Base-by-base conservation (phyloP, 805 yeast species). In the Metschnikowia amazonensis region DNA sequence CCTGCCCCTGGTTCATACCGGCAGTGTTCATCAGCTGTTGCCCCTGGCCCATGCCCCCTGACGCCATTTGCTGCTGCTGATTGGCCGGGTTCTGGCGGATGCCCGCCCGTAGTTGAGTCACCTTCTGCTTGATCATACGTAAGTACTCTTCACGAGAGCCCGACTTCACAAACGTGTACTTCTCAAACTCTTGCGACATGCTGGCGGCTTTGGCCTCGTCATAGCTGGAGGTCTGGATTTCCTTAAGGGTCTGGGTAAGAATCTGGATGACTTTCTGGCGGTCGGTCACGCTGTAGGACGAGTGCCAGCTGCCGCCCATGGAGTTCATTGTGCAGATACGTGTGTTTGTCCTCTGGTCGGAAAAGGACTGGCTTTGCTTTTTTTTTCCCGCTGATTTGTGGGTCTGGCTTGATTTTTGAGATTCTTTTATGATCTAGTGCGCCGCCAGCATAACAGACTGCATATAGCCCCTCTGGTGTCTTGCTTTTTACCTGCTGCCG, bases 131-230 rank as follows among this genome's bases (percentile, higher is more conserved):
- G 59, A 62, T 70, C 49, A 69, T 63, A 54, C 58, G 67, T 60
- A 59, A 72, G 57, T 85, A 85, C 49, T 81, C 82, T 43, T 76
- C 78, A 52, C 80, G 79, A 17, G 78, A 69, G 8, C 73, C 71
- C 10, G 87, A 72, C 46, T 80, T 80, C 45, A 74, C 72, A 59
- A 74, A 84, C 20, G 88, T 77, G 53, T 74, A 79, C 47, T 80
- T 77, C 59, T 85, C 94, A 53, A 82, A 84, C 57, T 84, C 87
- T 55, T 80, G 84, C 3, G 89, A 89, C 54, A 81, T 76, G 42
- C 58, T 50, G 14, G 63, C 59, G 16, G 72, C 73, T 42, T 66
- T 65, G 39, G 63, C 66, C 17, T 63, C 63, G 46, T 67, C 68
- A 44, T 59, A 67, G 44, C 53, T 60, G 31, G 61, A 49, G 24